Base-by-base conservation (phyloP, 2,329 filamentous ascomycete genomes). In the Fusarium verticillioides region DNA sequence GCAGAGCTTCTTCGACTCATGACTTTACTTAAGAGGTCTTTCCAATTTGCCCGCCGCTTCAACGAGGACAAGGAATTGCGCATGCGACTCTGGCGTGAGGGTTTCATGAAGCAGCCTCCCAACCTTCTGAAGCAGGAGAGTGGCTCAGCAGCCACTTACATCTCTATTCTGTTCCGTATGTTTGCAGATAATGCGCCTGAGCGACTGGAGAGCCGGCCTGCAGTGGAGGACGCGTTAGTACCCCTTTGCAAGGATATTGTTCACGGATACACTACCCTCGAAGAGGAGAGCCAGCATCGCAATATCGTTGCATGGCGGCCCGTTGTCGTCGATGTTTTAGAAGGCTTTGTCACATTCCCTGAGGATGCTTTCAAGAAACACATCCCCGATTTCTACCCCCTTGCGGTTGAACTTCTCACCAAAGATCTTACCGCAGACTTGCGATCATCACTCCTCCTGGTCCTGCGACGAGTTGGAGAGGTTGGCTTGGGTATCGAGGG, bases 81-180 rank as follows among this genome's bases (percentile, higher is more conserved):
- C 50, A 97, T 97, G 88, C 91, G 94, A 23, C 87, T 99, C 23
- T 99, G 97, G 94, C 89, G 95, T 57, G 96, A 99, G 81, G 96
- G 97, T 1, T 99, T 99, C 87, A 99, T 99, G 96, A 97, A 97
- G 84, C 96, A 99, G 81, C 96, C 96, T 21, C 96, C 96, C 6
- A 99, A 99, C 78, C 87, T 99, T 18, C 88, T 99, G 36, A 99
- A 99, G 85, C 96, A 99, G 81, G 96, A 99, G 84, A 94, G 91
- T 69, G 96, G 96, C 44, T 94, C 93, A 62, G 96, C 96, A 2
- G 94, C 94, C 5, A 98, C 97, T 4, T 99, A 99, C 81, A 94
- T 99, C 40, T 93, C 93, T 70, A 99, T 99, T 74, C 85, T 99
- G 34, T 94, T 99, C 84, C 89, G 96, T 56, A 99, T 99, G 96